Base-by-base conservation (phyloP, 306 rosid genomes). In the Cicer arietinum region DNA sequence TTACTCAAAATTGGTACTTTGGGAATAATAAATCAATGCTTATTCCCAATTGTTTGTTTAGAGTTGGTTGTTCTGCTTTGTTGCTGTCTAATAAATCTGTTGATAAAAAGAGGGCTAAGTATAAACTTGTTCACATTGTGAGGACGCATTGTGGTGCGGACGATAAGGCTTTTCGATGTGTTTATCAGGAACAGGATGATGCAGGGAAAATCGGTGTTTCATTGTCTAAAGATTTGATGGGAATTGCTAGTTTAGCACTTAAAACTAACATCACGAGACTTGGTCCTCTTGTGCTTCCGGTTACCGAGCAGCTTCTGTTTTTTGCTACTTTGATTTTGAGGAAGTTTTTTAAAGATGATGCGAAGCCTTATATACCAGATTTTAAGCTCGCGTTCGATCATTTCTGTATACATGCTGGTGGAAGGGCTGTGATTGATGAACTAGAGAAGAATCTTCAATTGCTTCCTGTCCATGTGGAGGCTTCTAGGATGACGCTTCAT, bases 361-460 rank as follows among this genome's bases (percentile, higher is more conserved):
- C 43, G 11, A 85, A 82, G 86, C 87, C 87, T 47, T 84, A 88
- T 37, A 83, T 88, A 3, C 92, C 96, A 0, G 88, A 90, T 84
- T 88, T 88, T 85, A 88, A 86, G 76, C 88, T 78, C 8, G 96
- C 88, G 8, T 88, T 90, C 42, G 86, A 88, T 1, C 90, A 88
- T 81, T 88, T 90, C 75, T 90, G 96, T 84, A 88, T 90, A 1
- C 96, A 88, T 50, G 91, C 91, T 0, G 92, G 92, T 25, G 88
- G 95, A 14, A 88, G 90, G 53, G 89, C 89, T 4, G 95, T 88
- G 80, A 86, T 90, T 57, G 89, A 85, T 60, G 96, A 88, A 69
- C 84, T 90, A 30, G 92, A 90, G 90, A 90, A 84, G 84, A 88
- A 84, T 11, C 78, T 90, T 70, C 88, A 90, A 83, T 90, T 90